Conservation (phyloP, 1,284 basidiomycete species). For the Tylopilus orsonianus region DNA sequence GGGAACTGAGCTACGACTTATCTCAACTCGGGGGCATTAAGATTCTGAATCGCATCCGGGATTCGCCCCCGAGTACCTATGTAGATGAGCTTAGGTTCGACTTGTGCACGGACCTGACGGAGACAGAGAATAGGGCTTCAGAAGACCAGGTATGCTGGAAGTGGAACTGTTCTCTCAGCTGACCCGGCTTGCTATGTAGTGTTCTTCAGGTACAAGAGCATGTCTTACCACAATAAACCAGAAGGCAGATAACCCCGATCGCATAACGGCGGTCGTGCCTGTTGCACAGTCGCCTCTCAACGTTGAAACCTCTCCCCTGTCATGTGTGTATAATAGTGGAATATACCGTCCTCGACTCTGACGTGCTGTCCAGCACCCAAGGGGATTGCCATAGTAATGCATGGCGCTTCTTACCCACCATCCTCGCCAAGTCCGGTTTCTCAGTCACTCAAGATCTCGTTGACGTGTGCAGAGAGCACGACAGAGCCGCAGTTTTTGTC, state of each 20-base stretch:
- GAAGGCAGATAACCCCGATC: constrained; percentile 52
- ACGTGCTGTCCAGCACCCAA: constrained; percentile 32
- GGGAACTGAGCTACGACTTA: constrained; percentile 57
- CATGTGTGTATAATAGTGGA: constrained; percentile 42
- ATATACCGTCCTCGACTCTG: not conserved
- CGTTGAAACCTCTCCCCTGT: constrained; percentile 40
- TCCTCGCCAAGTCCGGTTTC: constrained; percentile 38
- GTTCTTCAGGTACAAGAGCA: constrained; percentile 62
- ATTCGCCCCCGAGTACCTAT: constrained; percentile 50
- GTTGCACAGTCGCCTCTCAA: constrained; percentile 51
- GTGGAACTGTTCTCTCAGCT: not conserved
- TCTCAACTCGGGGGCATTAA: constrained; percentile 52
- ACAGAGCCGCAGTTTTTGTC: constrained; percentile 53
- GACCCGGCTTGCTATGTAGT: constrained; percentile 43
- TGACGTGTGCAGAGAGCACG: constrained; percentile 52
- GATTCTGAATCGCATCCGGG: constrained; percentile 39
- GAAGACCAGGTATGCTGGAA: constrained; percentile 63
- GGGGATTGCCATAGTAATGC: constrained; percentile 57
- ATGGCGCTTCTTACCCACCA: constrained; percentile 61
- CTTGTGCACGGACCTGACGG: constrained; percentile 60
- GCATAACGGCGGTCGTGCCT: constrained; percentile 66
- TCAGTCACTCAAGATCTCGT: constrained; percentile 60
- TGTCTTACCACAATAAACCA: constrained; percentile 68
- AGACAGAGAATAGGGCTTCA: constrained; percentile 45
- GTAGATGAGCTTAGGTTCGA: constrained; percentile 53